Conservation (phyloP, 768 basidiomycete species). For the Gymnopilus junonius region DNA sequence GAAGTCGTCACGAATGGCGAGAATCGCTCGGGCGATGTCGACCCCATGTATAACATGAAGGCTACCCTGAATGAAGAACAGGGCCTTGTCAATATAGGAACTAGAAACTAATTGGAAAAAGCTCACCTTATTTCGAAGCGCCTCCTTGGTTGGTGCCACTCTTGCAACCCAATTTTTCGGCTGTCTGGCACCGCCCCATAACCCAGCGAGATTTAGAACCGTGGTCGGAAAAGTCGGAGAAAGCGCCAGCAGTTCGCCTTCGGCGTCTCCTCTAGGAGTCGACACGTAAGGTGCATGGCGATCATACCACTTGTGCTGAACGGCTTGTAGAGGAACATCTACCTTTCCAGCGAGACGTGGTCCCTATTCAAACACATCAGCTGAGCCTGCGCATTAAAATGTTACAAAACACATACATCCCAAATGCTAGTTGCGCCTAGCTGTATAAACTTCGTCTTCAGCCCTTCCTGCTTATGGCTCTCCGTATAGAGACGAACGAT, state of each 20-base stretch:
- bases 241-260: slow-evolving; percentile 56
- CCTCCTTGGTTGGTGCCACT: slow-evolving; percentile 60
- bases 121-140: slow-evolving; percentile 41
- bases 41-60: slow-evolving; percentile 65
- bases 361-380: slow-evolving; percentile 10
- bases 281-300: slow-evolving; percentile 50
- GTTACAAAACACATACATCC: slow-evolving; percentile 45
- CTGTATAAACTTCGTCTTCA: slow-evolving; percentile 54
- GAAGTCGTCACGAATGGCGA: slow-evolving; percentile 57
- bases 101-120: not conserved
- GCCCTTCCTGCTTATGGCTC: slow-evolving; percentile 20
- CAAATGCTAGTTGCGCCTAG: slow-evolving; percentile 66
- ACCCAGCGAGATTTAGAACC: slow-evolving; percentile 63
- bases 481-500: slow-evolving; percentile 50
- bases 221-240: slow-evolving; percentile 44
- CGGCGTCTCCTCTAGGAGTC: slow-evolving; percentile 52
- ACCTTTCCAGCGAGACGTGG: slow-evolving; percentile 12
- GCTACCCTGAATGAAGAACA: slow-evolving; percentile 45
- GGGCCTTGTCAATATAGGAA: not conserved
- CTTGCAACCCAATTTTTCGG: slow-evolving; percentile 54
- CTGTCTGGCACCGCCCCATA: slow-evolving; percentile 62
- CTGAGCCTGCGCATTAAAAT: not conserved
- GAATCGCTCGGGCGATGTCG: slow-evolving; percentile 61
- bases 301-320: slow-evolving; percentile 47
- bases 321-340: slow-evolving; percentile 7